Conservation (phyloP, 2,329 filamentous ascomycete genomes). For the Botryosphaeria dothidea region DNA sequence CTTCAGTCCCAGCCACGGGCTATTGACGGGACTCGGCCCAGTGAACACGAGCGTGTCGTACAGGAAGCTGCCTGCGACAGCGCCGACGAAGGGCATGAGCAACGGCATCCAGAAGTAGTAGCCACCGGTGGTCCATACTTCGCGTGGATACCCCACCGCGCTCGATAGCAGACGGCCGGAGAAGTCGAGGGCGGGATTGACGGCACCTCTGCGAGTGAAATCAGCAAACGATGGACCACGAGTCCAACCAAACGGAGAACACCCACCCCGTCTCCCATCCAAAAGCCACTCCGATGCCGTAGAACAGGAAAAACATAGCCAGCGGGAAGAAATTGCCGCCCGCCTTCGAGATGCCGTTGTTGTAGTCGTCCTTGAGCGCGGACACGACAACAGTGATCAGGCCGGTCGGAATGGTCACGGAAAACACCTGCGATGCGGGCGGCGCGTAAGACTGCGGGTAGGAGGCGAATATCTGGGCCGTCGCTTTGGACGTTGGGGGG, state of each 20-base stretch:
- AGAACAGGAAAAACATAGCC: conserved; percentile 70
- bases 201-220: not conserved
- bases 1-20: conserved; percentile 57
- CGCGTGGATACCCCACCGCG: conserved; percentile 66
- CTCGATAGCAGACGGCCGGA: conserved; percentile 67
- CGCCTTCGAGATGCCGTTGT: conserved; percentile 29
- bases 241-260: no score
- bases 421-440: conserved; percentile 68
- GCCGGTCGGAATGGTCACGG: conserved; percentile 67
- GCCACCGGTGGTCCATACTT: conserved; percentile 66
- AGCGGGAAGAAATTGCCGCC: conserved; percentile 49
- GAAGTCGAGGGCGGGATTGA: conserved; percentile 73
- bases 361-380: conserved; percentile 61
- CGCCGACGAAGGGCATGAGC: conserved; percentile 64
- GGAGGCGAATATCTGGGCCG: conserved; percentile 72
- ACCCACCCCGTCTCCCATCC: conserved; percentile 77
- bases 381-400: conserved; percentile 73
- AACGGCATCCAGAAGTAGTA: conserved; percentile 71
- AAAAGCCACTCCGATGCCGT: conserved; percentile 71
- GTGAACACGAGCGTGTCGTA: conserved; percentile 71
- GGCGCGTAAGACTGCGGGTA: conserved; percentile 69
- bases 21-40: conserved; percentile 70
- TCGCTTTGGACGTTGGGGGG: conserved; percentile 55
- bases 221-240: conserved; percentile 30
- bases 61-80: conserved; percentile 63